Conservation (phyloP, 164 flowering plant species). For the grape (Vitis vinifera) region ASM3070453v1 NC_081808.1:19649001-19649500, state of each 20-base stretch:
- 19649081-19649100: background rate
- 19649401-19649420: conserved; percentile 96
- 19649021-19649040: background rate
- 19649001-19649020: background rate
- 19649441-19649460: conserved; percentile 99
- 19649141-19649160: background rate
- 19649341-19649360: conserved; percentile 99
- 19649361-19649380: conserved; percentile 99
- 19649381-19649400: conserved; percentile 96
- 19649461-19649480: conserved; percentile 93
- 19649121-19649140: background rate
- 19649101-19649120: background rate
- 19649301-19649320: background rate
- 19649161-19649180: background rate
- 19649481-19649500: conserved; percentile 43
- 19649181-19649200: background rate
- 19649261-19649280: background rate
- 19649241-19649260: background rate
- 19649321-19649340: conserved; percentile 63
- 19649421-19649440: conserved; percentile 97
- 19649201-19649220: background rate
- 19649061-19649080: background rate
- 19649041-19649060: too few species aligned
- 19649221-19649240: background rate
- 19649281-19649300: background rate